A percentile compares a stretch with the other conserved stretches of the same genome.
Conservation (phyloP, 106 monocot genomes). For the Amphibolis antarctica region DNA sequence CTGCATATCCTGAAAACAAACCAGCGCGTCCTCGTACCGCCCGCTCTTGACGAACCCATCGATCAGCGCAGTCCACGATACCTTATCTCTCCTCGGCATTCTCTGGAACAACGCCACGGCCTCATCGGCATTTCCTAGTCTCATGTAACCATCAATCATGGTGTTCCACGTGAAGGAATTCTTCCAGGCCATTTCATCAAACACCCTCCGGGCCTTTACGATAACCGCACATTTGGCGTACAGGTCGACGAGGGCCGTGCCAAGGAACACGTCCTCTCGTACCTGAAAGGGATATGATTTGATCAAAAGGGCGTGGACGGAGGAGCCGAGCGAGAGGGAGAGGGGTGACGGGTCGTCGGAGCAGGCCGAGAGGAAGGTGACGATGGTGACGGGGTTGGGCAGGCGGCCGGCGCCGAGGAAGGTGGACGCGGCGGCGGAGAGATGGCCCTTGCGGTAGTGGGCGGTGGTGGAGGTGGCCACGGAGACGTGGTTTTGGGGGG, state of each 20-base stretch:
- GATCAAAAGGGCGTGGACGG: constrained; percentile 7
- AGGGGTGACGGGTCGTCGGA: constrained; percentile 3
- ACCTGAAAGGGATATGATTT: not conserved
- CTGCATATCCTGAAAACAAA: constrained; percentile 28
- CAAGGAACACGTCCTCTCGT: not conserved
- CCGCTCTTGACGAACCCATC: constrained; percentile 47
- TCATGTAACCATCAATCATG: constrained; percentile 30
- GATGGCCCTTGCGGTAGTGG: constrained; percentile 5
- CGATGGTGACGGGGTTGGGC: constrained; percentile 4
- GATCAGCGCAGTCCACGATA: constrained; percentile 25
- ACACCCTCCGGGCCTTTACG: constrained; percentile 3
- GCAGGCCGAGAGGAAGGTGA: constrained; percentile 11
- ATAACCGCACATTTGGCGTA: constrained; percentile 11
- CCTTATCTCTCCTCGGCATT: constrained; percentile 17
- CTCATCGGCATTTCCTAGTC: constrained; percentile 14
- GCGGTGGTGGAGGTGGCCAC: constrained; percentile 3
- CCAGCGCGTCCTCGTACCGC: constrained; percentile 26
- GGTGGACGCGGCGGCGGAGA: not conserved
- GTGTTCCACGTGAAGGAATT: constrained; percentile 24
- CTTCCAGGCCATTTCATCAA: constrained; percentile 8
- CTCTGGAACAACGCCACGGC: constrained; percentile 12
- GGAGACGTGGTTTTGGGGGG: not conserved
- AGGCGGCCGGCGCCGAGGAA: constrained; percentile 5
- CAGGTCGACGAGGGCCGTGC: constrained; percentile 9
- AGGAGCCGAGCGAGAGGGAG: constrained; percentile 3